These are phyloP conservation scores for Fusarium compactum DNA, from an alignment of 2,329 filamentous ascomycete species.

Conservation along the genomic window DNA sequence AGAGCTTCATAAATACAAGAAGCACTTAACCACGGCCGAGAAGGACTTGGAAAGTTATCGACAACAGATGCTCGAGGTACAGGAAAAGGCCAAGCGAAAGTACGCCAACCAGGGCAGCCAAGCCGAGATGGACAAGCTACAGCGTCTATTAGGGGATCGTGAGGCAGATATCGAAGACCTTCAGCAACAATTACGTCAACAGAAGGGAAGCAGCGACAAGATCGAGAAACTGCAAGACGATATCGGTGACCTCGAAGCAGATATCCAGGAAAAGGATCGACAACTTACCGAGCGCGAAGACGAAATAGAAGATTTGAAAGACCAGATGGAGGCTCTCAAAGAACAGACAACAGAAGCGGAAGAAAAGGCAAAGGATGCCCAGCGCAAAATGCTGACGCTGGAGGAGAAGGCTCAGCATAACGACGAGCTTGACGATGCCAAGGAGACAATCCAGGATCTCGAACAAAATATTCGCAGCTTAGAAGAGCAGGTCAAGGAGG, in stretches of 20 bases:
- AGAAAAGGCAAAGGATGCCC: constrained; percentile 68
- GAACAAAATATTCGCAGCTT: constrained; percentile 66
- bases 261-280: constrained; percentile 80
- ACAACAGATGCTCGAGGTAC: constrained; percentile 83
- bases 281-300: constrained; percentile 80
- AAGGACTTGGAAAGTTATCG: constrained; percentile 87
- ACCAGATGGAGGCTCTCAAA: constrained; percentile 69
- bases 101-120: constrained; percentile 78
- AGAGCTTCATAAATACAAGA: constrained; percentile 88
- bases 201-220: constrained; percentile 68
- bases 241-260: constrained; percentile 80
- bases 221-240: constrained; percentile 77
- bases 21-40: constrained; percentile 84
- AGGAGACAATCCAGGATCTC: constrained; percentile 69
- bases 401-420: constrained; percentile 66
- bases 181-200: constrained; percentile 68
- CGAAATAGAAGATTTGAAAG: constrained; percentile 75
- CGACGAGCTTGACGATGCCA: constrained; percentile 67
- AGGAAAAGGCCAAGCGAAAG: constrained; percentile 82
- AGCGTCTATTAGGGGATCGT: constrained; percentile 67
- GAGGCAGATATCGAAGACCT: constrained; percentile 72
- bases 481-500: constrained; percentile 66
- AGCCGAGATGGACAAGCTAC: constrained; percentile 69
- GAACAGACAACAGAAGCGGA: constrained; percentile 65
- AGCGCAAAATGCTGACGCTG: constrained; percentile 64